These are phyloP conservation scores for Oropetium thomaeum DNA, from an alignment of 176 grass and related monocot genomes.

Conservation along the genomic window DNA sequence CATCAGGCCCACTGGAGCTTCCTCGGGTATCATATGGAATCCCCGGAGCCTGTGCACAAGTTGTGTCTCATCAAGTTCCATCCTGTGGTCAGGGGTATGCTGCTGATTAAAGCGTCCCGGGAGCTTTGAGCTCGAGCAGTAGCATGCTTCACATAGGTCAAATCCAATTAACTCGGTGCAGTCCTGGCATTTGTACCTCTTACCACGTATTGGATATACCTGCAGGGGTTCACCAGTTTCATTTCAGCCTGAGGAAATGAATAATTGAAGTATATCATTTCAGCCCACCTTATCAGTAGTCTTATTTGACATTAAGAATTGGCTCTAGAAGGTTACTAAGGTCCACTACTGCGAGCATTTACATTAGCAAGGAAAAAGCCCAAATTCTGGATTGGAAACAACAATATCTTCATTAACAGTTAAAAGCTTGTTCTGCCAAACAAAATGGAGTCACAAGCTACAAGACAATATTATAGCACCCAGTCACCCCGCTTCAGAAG, in stretches of 20 bases:
- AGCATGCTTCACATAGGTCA: constrained; percentile 78
- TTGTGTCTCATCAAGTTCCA: constrained; percentile 38
- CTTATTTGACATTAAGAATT: constrained; percentile 3
- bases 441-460: not conserved
- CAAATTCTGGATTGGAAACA: not conserved
- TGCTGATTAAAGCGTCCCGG: constrained; percentile 87
- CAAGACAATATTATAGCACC: constrained; percentile 5
- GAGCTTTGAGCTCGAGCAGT: constrained; percentile 57
- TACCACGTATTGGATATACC: constrained; percentile 72
- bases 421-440: constrained; percentile 1
- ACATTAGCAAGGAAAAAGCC: not conserved
- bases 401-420: constrained; percentile 9
- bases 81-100: constrained; percentile 84
- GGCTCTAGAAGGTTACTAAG: not conserved
- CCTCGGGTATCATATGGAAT: not conserved
- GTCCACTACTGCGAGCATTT: constrained; percentile 10
- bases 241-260: constrained; percentile 15
- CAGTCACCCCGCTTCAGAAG: no score
- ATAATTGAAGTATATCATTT: no score
- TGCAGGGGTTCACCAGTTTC: constrained; percentile 24
- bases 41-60: not conserved
- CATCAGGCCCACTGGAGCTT: constrained; percentile 3
- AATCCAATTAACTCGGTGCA: constrained; percentile 68
- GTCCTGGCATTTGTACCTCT: constrained; percentile 80
- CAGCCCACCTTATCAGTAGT: not conserved